These are phyloP conservation scores for Diplocarpon rosae DNA, from an alignment of 2,329 filamentous ascomycete genomes.

Conservation along the genomic window DNA sequence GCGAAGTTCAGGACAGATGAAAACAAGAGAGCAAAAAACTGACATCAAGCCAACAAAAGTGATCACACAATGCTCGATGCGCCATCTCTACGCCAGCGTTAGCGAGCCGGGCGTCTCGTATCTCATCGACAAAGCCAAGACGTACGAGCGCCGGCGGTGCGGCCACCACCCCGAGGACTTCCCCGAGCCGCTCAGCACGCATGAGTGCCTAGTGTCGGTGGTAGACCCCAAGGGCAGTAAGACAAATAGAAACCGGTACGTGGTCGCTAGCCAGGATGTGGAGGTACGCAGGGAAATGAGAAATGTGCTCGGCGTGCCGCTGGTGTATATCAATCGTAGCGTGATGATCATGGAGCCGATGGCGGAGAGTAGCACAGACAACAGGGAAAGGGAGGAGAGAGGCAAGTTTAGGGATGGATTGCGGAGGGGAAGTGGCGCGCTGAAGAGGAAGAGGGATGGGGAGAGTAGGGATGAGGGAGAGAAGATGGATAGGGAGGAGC, in stretches of 20 bases:
- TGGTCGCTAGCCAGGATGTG: conserved; percentile 63
- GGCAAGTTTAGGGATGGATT: conserved; percentile 64
- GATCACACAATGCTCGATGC: conserved; percentile 73
- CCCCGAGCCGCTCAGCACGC: conserved; percentile 55
- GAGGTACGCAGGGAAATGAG: conserved; percentile 54
- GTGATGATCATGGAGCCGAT: conserved; percentile 75
- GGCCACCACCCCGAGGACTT: conserved; percentile 65
- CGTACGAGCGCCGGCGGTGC: conserved; percentile 64
- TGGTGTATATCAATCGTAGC: conserved; percentile 68
- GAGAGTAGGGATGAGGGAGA: conserved; percentile 18
- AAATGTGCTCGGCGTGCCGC: conserved; percentile 57
- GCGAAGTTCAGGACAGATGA: too few relatives aligned
- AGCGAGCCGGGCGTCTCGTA: conserved; percentile 37
- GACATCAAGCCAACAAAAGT: conserved; percentile 33
- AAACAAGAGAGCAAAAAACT: conserved; percentile 23
- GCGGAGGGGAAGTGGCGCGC: conserved; percentile 34
- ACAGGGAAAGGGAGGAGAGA: conserved; percentile 57
- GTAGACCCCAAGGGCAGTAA: conserved; percentile 65
- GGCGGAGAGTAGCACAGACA: conserved; percentile 52
- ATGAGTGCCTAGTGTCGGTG: conserved; percentile 62
- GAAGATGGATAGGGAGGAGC: conserved; percentile 7
- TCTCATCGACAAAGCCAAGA: conserved; percentile 64
- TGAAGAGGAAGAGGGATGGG: conserved; percentile 28
- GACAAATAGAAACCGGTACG: conserved; percentile 68
- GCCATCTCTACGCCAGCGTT: conserved; percentile 60